Evolutionary conservation across 2,329 filamentous ascomycete species (phyloP).

Genomic region (Ustulina deusta): DNA sequence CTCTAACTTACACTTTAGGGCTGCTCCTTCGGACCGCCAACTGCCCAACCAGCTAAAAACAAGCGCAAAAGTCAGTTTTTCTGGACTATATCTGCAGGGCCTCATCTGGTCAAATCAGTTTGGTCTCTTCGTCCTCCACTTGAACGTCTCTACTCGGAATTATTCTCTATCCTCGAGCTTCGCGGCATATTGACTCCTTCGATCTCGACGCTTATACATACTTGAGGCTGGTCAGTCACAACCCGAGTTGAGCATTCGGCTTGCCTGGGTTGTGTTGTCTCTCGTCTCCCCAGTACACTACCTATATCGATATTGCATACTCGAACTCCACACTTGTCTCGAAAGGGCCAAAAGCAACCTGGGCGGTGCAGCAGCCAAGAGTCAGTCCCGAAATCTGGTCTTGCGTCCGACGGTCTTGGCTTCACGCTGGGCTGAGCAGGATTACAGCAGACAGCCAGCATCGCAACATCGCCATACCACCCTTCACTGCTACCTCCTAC

Average conservation of each 20-base stretch:
- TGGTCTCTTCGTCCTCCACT: no score
- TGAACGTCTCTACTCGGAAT: no score
- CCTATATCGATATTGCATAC: background rate
- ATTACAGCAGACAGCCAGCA: constrained; percentile 9
- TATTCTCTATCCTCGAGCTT: no score
- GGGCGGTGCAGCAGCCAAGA: constrained; percentile 32
- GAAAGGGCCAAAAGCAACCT: constrained; percentile 21
- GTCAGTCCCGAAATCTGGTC: constrained; percentile 34
- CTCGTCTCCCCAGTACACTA: background rate
- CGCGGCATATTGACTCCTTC: no score
- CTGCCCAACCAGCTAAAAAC: background rate
- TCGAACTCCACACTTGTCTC: constrained; percentile 21
- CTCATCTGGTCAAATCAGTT: no score
- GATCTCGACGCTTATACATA: background rate
- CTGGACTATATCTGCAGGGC: background rate
- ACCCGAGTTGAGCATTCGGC: background rate
- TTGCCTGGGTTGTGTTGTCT: background rate
- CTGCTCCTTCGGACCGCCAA: background rate
- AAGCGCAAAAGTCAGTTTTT: background rate
- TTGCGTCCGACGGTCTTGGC: constrained; percentile 30
- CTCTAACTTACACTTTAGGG: background rate
- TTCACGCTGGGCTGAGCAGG: constrained; percentile 29
- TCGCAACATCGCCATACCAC: constrained; percentile 10
- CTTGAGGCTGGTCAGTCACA: background rate
- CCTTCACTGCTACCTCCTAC: constrained; percentile 16